Conservation (phyloP, 2,329 filamentous ascomycete species). For the Phialocephala subalpina region DNA sequence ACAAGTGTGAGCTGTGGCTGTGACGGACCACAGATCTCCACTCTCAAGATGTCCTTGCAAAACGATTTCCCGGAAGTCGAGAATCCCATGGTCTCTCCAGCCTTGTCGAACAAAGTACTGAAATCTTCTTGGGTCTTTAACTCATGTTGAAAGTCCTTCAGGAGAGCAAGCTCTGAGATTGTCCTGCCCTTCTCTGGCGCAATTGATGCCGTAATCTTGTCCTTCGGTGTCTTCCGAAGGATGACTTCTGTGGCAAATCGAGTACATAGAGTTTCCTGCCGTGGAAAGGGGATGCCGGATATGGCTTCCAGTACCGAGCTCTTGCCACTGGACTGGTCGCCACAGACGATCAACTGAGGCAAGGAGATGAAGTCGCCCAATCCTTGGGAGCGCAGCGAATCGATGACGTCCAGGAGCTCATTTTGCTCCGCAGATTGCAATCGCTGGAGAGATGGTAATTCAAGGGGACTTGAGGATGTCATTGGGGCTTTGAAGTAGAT, state of each 20-base stretch:
- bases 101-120: slow-evolving; percentile 30
- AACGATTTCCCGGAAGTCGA: slow-evolving; percentile 36
- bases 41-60: slow-evolving; percentile 31
- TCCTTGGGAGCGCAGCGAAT: slow-evolving; percentile 53
- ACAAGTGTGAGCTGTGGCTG: slow-evolving; percentile 64
- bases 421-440: slow-evolving; percentile 55
- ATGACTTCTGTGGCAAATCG: slow-evolving; percentile 54
- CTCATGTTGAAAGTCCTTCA: slow-evolving; percentile 27
- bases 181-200: slow-evolving; percentile 25
- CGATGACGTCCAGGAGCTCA: slow-evolving; percentile 62
- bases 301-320: slow-evolving; percentile 46
- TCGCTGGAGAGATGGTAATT: slow-evolving; percentile 25
- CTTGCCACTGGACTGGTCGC: slow-evolving; percentile 45
- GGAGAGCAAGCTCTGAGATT: slow-evolving; percentile 18
- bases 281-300: slow-evolving; percentile 50
- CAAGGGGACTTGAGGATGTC: slow-evolving; percentile 17
- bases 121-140: slow-evolving; percentile 32
- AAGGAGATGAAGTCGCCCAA: slow-evolving; percentile 41
- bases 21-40: slow-evolving; percentile 38
- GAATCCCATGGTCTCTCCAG: slow-evolving; percentile 30
- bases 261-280: slow-evolving; percentile 49
- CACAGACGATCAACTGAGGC: slow-evolving; percentile 47
- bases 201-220: slow-evolving; percentile 24
- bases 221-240: slow-evolving; percentile 34
- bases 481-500: slow-evolving; percentile 5